Evolutionary conservation across 371 early-diverging fungal species (phyloP), one percentile per base, ranked within the genome.

Genomic region (Basidiobolus heterosporus): DNA sequence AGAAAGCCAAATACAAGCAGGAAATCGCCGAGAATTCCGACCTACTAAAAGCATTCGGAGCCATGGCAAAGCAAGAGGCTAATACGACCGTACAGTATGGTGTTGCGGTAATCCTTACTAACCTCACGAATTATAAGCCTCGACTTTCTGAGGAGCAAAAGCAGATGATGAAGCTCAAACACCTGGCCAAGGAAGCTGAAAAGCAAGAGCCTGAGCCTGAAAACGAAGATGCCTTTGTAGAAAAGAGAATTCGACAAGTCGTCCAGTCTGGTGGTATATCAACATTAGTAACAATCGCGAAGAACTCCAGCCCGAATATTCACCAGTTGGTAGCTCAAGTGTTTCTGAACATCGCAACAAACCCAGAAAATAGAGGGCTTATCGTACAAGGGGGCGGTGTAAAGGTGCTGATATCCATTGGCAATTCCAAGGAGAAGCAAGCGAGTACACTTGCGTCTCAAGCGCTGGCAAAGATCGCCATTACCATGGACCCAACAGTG

Each of bases 381-480:
- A 47, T 92, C 6, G 77, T 91, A 14, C 93, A 91, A 55, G 84
- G 81, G 49, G 92, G 95, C 15, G 76, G 72, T 16, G 74, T 80
- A 13, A 76, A 69, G 6, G 59, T 67, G 0, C 63, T 94, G 24
- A 49, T 84, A 16, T 62, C 65, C 1, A 47, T 78, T 19, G 57
- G 70, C 1, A 53, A 46, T 15, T 43, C 63, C 9, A 36, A 37
- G 0, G 46, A 65, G 22, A 47, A 61, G 19, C 53, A 54, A 14
- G 51, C 45, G 21, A 38, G 40, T 35, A 35, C 45, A 0, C 54
- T 67, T 1, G 84, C 86, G 0, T 72, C 85, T 0, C 89, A 88
- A 38, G 87, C 92, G 1, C 62, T 92, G 37, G 93, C 94, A 8
- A 88, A 87, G 49, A 65, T 91, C 6, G 89, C 88, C 17, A 91